phyloP scores from a whole-genome alignment of 2,329 filamentous ascomycete species.

The Alternaria sp. region DNA sequence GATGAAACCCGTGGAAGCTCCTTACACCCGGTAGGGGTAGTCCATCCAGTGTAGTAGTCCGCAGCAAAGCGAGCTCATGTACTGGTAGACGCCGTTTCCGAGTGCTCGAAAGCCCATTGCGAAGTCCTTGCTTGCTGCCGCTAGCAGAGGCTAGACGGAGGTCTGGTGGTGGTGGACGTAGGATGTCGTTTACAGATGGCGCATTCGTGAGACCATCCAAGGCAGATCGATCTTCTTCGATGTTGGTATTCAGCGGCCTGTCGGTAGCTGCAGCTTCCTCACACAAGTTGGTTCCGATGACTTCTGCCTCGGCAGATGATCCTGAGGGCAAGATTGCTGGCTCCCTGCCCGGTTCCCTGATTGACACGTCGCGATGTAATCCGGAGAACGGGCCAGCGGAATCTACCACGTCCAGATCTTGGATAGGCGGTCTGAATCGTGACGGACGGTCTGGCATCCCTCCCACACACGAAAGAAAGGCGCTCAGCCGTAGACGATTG shows the following conservation, averaged over 20 bases:
- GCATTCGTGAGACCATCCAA: not conserved
- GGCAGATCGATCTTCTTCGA: not conserved
- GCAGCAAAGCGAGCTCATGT: conserved; percentile 34
- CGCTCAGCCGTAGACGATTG: conserved; percentile 31
- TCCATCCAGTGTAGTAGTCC: conserved; percentile 36
- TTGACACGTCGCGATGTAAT: not conserved
- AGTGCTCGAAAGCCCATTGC: conserved; percentile 3
- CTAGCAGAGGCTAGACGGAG: not conserved
- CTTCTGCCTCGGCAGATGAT: not conserved
- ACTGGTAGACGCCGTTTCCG: conserved; percentile 31
- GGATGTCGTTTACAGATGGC: not conserved
- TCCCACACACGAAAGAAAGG: conserved; percentile 32
- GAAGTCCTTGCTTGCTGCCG: not conserved
- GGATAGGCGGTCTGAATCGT: conserved; percentile 25
- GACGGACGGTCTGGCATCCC: conserved; percentile 30
- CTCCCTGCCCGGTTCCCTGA: not conserved
- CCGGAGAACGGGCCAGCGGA: not conserved
- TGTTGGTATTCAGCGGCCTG: not conserved
- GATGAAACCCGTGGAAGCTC: not conserved
- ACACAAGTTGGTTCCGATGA: not conserved
- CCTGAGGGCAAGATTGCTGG: not conserved
- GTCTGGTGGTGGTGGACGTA: not conserved
- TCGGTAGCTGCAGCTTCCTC: not conserved
- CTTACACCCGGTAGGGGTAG: conserved; percentile 36
- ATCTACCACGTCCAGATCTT: not conserved